Evolutionary conservation across 306 rosid species (phyloP).

Genomic region (Vicia faba): DNA sequence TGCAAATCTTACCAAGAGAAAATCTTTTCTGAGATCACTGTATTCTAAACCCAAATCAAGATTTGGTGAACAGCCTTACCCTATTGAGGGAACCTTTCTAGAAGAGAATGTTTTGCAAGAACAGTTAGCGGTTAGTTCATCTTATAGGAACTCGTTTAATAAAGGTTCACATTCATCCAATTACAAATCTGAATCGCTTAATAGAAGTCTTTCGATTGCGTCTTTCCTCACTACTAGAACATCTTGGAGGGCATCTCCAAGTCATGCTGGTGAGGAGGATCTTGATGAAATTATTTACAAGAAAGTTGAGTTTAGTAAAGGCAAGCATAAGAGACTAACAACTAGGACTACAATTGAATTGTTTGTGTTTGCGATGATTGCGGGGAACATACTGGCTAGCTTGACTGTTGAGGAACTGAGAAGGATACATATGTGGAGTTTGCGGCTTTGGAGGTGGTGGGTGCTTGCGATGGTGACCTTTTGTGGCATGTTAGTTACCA

Average conservation of each 20-base stretch:
- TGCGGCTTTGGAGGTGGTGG: conserved; percentile 87
- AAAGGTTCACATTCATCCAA: conserved; percentile 66
- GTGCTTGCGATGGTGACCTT: conserved; percentile 69
- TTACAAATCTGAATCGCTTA: conserved; percentile 38
- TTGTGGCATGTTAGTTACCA: conserved; percentile 75
- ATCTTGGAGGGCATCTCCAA: conserved; percentile 49
- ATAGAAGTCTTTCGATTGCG: conserved; percentile 46
- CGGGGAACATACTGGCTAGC: conserved; percentile 57
- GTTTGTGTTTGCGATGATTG: conserved; percentile 50
- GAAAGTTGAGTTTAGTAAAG: conserved; percentile 59
- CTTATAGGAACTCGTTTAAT: conserved; percentile 45
- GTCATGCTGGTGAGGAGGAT: conserved; percentile 52
- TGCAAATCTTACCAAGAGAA: conserved; percentile 22
- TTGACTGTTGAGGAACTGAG: conserved; percentile 47
- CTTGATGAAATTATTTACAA: conserved; percentile 67
- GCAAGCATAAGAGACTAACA: conserved; percentile 51
- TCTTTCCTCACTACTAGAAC: conserved; percentile 51
- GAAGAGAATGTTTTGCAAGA: conserved; percentile 56
- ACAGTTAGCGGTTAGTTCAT: conserved; percentile 48
- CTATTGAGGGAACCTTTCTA: conserved; percentile 39
- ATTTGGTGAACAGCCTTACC: conserved; percentile 67
- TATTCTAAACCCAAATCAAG: conserved; percentile 80
- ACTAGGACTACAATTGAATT: conserved; percentile 52
- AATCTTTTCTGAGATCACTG: conserved; percentile 59
- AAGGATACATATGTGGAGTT: conserved; percentile 48